These are phyloP conservation scores for Ustilago loliicola DNA, from an alignment of 1,284 basidiomycete species.

Conservation along the genomic window DNA sequence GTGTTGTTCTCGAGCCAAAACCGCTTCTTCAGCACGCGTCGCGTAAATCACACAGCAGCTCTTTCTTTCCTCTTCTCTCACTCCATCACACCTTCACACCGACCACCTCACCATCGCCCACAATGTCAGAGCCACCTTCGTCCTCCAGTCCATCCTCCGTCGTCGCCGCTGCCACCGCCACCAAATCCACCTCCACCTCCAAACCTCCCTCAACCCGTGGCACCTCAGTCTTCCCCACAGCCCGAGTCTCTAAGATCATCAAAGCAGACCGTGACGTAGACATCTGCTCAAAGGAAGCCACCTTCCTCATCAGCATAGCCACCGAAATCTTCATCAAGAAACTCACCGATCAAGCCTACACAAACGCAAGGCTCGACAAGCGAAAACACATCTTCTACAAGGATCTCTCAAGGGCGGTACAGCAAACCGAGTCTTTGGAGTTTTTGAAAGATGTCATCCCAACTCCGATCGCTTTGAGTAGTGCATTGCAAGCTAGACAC, in stretches of 20 bases:
- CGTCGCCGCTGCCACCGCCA: constrained; percentile 12
- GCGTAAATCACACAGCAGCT: constrained; percentile 24
- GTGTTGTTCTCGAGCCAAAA: constrained; percentile 21
- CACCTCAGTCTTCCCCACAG: constrained; percentile 52
- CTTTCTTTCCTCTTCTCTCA: background rate
- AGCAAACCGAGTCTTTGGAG: constrained; percentile 55
- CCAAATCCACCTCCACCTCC: background rate
- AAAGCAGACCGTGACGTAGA: constrained; percentile 64
- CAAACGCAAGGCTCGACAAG: constrained; percentile 61
- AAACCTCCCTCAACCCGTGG: constrained; percentile 32
- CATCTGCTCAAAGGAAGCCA: constrained; percentile 64
- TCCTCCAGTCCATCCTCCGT: constrained; percentile 20
- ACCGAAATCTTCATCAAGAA: constrained; percentile 62
- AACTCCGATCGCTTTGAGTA: constrained; percentile 47
- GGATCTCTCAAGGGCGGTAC: constrained; percentile 61
- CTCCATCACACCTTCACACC: constrained; percentile 1
- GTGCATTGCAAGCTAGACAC: constrained; percentile 51
- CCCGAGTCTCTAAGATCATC: constrained; percentile 61
- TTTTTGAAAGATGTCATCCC: constrained; percentile 61
- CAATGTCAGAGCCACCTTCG: constrained; percentile 9
- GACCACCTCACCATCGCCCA: background rate
- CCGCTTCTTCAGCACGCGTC: constrained; percentile 27
- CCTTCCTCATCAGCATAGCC: constrained; percentile 59
- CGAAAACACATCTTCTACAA: constrained; percentile 61
- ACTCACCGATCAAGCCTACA: constrained; percentile 59